These are phyloP conservation scores for Meredithiella fracta DNA, from an alignment of 2,329 filamentous ascomycete genomes.

Conservation along the genomic window DNA sequence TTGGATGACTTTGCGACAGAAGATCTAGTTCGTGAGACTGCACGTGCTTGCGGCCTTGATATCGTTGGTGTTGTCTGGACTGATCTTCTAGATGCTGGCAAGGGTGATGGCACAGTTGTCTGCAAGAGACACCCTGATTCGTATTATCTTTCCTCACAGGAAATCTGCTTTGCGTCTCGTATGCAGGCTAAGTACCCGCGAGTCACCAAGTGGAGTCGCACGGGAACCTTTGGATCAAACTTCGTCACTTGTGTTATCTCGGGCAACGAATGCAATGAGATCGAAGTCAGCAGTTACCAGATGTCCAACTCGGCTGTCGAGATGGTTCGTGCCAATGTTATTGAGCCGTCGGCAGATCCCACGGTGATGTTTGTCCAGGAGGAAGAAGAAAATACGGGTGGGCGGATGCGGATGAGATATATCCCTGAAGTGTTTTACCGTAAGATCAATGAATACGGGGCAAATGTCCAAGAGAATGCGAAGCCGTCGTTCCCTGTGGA, in stretches of 20 bases:
- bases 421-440: constrained; percentile 97
- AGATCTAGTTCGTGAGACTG: constrained; percentile 63
- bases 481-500: constrained; percentile 94
- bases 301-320: constrained; percentile 90
- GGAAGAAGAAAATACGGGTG: constrained; percentile 49
- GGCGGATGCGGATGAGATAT: constrained; percentile 48
- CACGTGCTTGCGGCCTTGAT: constrained; percentile 67
- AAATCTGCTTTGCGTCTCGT: constrained; percentile 76
- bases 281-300: constrained; percentile 81
- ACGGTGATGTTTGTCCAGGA: constrained; percentile 86
- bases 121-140: constrained; percentile 95
- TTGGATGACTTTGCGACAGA: constrained; percentile 75
- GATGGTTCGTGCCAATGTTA: constrained; percentile 88
- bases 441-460: constrained; percentile 88
- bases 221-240: constrained; percentile 81
- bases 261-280: constrained; percentile 79
- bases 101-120: constrained; percentile 67
- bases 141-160: constrained; percentile 82
- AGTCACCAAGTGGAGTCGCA: constrained; percentile 91
- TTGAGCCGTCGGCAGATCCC: constrained; percentile 88
- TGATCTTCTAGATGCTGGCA: constrained; percentile 69
- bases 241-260: constrained; percentile 94
- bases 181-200: constrained; percentile 81
- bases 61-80: constrained; percentile 90
- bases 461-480: constrained; percentile 90